Base-by-base conservation (phyloP, 2,329 filamentous ascomycete genomes). In the Colletotrichum coccodes region DNA sequence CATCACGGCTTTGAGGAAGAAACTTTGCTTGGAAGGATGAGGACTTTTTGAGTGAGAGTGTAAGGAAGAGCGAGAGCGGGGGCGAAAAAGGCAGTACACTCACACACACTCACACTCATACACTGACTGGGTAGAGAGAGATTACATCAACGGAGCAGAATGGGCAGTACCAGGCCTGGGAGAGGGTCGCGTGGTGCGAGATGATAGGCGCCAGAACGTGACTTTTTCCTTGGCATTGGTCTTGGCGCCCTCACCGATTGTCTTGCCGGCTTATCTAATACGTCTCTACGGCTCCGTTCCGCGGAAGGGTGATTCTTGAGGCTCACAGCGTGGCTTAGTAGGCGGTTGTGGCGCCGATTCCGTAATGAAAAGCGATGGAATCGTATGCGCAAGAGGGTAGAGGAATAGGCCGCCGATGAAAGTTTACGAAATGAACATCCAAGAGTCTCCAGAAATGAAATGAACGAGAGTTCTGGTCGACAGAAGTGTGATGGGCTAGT, bases 151-250 rank as follows among this genome's bases (percentile, higher is more conserved):
- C 26, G 28, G 65, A 64, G 47, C 12, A 23, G 65, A 44, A 57
- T 12, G 36, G 34, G 28, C 26, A 30, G 57, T 54, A 16, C 34
- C 52, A 44, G 23, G 30, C 42, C 32, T 3, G 42, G 30, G 46
- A 44, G 61, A 64, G 61, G 61, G 66, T 65, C 66, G 66, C 66
- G 66, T 68, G 66, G 66, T 65, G 66, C 49, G 34, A 65, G 23
- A 26, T 68, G 66, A 68, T 68, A 68, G 66, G 66, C 40, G 53
- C 46, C 47, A 18, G 32, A 64, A 38, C 23, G 60, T 60, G 66
- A 28, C 9, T 50, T 32, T 49, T 16, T 5, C n/a, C 61, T 65
- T 65, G 62, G 66, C 66, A 11, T 7, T 23, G 11, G 38, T 36
- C 66, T 68, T 68, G 66, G 66, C 66, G n/a, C 40, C 11, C 52